Conservation (phyloP, 1,139 yeast genomes). For the Geotrichum australiense region DNA sequence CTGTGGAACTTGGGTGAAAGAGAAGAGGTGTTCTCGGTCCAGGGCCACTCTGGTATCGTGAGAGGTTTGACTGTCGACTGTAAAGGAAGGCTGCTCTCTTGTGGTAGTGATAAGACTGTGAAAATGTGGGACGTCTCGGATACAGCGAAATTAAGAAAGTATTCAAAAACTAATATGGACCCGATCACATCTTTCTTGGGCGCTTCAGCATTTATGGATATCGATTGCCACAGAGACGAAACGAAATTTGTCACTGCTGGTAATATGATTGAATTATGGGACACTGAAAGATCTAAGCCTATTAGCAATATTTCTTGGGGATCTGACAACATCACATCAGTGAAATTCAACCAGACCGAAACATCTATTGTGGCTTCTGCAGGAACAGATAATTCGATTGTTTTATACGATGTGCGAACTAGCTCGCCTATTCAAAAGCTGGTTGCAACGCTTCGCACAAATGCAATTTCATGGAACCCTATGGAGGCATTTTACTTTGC, state of each 20-base stretch:
- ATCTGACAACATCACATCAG: conserved; percentile 78
- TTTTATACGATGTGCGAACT: conserved; percentile 87
- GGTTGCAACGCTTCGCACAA: conserved; percentile 74
- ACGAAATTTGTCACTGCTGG: conserved; percentile 88
- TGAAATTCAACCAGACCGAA: conserved; percentile 84
- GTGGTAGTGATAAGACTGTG: conserved; percentile 87
- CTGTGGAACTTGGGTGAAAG: conserved; percentile 82
- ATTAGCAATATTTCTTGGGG: conserved; percentile 86
- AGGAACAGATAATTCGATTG: conserved; percentile 87
- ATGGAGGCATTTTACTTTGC: conserved; percentile 96
- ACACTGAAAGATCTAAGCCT: conserved; percentile 69
- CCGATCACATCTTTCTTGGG: conserved; percentile 68
- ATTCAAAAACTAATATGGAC: conserved; percentile 6
- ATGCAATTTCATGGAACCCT: conserved; percentile 92
- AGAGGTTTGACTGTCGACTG: conserved; percentile 82
- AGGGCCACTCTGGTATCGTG: conserved; percentile 88
- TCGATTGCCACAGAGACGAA: conserved; percentile 79
- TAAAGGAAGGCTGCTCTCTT: conserved; percentile 58
- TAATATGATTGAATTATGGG: conserved; percentile 85
- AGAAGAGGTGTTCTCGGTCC: conserved; percentile 65
- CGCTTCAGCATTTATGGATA: conserved; percentile 73
- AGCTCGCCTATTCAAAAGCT: conserved; percentile 88
- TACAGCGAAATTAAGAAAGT: conserved; percentile 14
- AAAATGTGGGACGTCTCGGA: conserved; percentile 61
- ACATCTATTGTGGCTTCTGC: conserved; percentile 84